phyloP scores from a whole-genome alignment of 2,329 filamentous ascomycete genomes.

The Akanthomyces muscarius region DNA sequence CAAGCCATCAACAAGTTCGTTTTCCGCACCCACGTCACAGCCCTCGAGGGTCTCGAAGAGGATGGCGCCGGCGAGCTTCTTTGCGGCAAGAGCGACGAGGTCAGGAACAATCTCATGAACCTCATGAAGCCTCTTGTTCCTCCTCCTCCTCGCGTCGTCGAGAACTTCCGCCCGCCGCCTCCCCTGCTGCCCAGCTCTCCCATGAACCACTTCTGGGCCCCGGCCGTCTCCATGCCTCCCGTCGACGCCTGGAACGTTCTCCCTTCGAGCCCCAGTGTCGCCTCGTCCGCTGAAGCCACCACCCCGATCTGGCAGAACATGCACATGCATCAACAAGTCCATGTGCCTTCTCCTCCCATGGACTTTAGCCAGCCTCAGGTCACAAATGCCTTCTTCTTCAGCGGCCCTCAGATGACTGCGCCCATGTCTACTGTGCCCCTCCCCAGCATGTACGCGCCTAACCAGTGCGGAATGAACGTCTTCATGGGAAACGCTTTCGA shows the following conservation, averaged over 20 bases:
- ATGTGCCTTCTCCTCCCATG: slow-evolving; percentile 73
- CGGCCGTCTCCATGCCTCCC: slow-evolving; percentile 60
- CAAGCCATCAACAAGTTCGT: slow-evolving; percentile 98
- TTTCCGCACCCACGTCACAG: slow-evolving; percentile 81
- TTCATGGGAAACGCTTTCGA: slow-evolving; percentile 69
- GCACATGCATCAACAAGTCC: slow-evolving; percentile 63
- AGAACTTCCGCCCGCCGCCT: slow-evolving; percentile 80
- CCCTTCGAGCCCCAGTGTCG: slow-evolving; percentile 79
- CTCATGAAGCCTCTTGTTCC: slow-evolving; percentile 86
- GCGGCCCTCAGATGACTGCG: slow-evolving; percentile 68
- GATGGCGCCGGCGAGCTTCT: slow-evolving; percentile 92
- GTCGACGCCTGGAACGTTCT: slow-evolving; percentile 89
- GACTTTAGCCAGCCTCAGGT: slow-evolving; percentile 72
- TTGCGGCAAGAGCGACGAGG: slow-evolving; percentile 85
- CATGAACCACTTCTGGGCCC: slow-evolving; percentile 72
- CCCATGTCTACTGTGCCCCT: slow-evolving; percentile 74
- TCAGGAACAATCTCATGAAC: slow-evolving; percentile 79
- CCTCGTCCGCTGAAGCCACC: slow-evolving; percentile 67
- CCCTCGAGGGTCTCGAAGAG: slow-evolving; percentile 92
- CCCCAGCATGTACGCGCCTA: slow-evolving; percentile 76
- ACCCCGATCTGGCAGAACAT: slow-evolving; percentile 76
- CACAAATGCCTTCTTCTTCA: slow-evolving; percentile 73
- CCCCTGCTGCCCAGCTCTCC: slow-evolving; percentile 82
- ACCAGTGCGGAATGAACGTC: slow-evolving; percentile 74
- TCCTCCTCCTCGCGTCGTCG: slow-evolving; percentile 80